phyloP scores from a whole-genome alignment of 441 rosid genomes.

The Flueggea neowawraea region DNA sequence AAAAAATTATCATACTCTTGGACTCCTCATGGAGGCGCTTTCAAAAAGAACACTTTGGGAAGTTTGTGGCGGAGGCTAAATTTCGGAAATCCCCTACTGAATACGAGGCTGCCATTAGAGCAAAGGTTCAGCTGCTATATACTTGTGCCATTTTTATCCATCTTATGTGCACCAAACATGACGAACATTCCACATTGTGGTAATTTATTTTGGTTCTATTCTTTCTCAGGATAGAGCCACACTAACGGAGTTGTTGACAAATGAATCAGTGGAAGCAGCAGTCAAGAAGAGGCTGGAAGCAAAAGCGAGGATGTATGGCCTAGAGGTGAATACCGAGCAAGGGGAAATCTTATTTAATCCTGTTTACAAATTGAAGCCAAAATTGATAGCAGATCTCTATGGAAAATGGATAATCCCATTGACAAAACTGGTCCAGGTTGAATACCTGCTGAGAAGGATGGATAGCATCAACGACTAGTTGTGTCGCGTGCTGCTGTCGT shows the following conservation, averaged over 20 bases:
- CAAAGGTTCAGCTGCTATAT: slow-evolving; percentile 41
- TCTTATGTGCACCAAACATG: neutral
- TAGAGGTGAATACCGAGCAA: slow-evolving; percentile 44
- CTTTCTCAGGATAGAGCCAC: slow-evolving; percentile 47
- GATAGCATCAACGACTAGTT: slow-evolving; percentile 26
- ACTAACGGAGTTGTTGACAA: slow-evolving; percentile 72
- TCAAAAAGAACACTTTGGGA: slow-evolving; percentile 96
- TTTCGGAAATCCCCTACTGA: slow-evolving; percentile 63
- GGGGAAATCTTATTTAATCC: slow-evolving; percentile 35
- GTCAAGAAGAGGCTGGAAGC: slow-evolving; percentile 70
- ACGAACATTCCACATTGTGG: too few species aligned
- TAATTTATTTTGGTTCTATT: neutral
- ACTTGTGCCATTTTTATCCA: neutral
- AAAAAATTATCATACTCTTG: too few species aligned
- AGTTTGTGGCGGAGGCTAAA: slow-evolving; percentile 93
- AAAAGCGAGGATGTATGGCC: slow-evolving; percentile 69
- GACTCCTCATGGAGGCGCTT: slow-evolving; percentile 46
- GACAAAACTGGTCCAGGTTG: slow-evolving; percentile 91
- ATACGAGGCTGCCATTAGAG: slow-evolving; percentile 58
- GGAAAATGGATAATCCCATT: slow-evolving; percentile 94
- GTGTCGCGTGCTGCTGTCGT: neutral
- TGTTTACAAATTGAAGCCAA: slow-evolving; percentile 67
- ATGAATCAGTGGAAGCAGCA: slow-evolving; percentile 59
- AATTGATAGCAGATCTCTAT: slow-evolving; percentile 67
- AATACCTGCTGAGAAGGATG: slow-evolving; percentile 75